Evolutionary conservation across 495 filamentous ascomycete species (phyloP), one percentile per base, ranked within the genome.

Genomic region (Annulohypoxylon nitens): DNA sequence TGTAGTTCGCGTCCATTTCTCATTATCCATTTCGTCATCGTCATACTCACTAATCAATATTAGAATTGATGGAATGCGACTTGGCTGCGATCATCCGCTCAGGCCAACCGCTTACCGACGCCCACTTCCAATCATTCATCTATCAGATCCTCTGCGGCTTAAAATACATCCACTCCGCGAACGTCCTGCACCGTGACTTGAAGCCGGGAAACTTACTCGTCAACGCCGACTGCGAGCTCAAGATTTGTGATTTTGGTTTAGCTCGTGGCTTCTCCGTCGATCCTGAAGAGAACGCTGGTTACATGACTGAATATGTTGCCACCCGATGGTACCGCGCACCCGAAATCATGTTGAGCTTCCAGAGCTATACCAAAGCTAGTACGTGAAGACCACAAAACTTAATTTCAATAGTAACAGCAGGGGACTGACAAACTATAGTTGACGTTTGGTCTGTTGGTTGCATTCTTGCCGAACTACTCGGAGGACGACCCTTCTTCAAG

Each of bases 291-390:
- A 99, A 99, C 79, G 95, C 95, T 10, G 96, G 96, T 39, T 99
- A 97, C 81, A 98, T 98, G 96, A 99, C 96, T 4, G 96, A 99
- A 86, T 99, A 99, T 75, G 97, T 99, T 47, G 96, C 96, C 54
- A 98, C 96, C 53, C 89, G 96, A 81, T 99, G 96, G 96, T 99
- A 98, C 81, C 93, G 96, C 82, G 96, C 96, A 36, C 96, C 96
- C 2, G 96, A 99, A 80, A 99, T 99, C 78, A 99, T 98, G 96
- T 86, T 99, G 79, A 98, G 94, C 82, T 98, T 99, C 90, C 95
- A 98, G 83, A 97, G 95, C 83, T 99, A 99, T 80, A 99, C 97
- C 73, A 98, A 99, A 92, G 96, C 96, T 65, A 98, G 93, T 97
- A 87, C 54, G 93, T 93, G 8, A 20, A 54, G 11, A 25, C 9